phyloP scores from a whole-genome alignment of 495 filamentous ascomycete species.

The Sordaria brevicollis region DNA sequence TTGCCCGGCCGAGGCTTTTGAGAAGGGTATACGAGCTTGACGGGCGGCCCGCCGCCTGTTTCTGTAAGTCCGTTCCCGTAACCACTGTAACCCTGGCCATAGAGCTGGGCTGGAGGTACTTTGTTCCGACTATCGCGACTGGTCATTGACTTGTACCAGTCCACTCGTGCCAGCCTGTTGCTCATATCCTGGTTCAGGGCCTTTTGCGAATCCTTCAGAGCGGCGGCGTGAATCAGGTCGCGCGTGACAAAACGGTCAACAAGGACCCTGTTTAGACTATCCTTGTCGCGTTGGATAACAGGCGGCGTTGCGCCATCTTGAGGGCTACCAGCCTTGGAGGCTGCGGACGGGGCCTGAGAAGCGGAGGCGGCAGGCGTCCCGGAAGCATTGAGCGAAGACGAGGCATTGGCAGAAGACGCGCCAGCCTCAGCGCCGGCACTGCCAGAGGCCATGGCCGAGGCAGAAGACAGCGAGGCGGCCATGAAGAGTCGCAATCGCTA shows the following conservation, averaged over 20 bases:
- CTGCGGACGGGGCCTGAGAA: slow-evolving; percentile 16
- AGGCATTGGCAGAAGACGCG: slow-evolving; percentile 1
- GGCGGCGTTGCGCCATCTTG: slow-evolving; percentile 11
- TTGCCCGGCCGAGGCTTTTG: slow-evolving; percentile 64
- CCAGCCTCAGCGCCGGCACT: slow-evolving; percentile 4
- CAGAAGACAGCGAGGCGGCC: slow-evolving; percentile 20
- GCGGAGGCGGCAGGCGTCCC: slow-evolving; percentile 10
- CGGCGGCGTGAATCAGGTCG: slow-evolving; percentile 60
- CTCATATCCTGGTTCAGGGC: slow-evolving; percentile 28
- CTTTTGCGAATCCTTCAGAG: slow-evolving; percentile 38
- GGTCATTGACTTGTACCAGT: slow-evolving; percentile 39
- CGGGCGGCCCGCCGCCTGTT: slow-evolving; percentile 31
- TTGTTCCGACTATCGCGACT: slow-evolving; percentile 17
- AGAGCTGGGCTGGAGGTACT: slow-evolving; percentile 36
- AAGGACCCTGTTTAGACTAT: slow-evolving; percentile 44
- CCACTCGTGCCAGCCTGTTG: slow-evolving; percentile 26
- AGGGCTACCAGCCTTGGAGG: slow-evolving; percentile 23
- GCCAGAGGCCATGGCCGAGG: slow-evolving; percentile 5
- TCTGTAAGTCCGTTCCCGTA: slow-evolving; percentile 83
- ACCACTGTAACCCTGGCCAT: slow-evolving; percentile 76
- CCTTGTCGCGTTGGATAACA: slow-evolving; percentile 32
- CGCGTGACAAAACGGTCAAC: slow-evolving; percentile 70
- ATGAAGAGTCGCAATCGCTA: slow-evolving; percentile 7
- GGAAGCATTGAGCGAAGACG: slow-evolving; percentile 8
- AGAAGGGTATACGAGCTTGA: slow-evolving; percentile 60